Base-by-base conservation (phyloP, 495 filamentous ascomycete species). In the Wilcoxina mikolae region DNA sequence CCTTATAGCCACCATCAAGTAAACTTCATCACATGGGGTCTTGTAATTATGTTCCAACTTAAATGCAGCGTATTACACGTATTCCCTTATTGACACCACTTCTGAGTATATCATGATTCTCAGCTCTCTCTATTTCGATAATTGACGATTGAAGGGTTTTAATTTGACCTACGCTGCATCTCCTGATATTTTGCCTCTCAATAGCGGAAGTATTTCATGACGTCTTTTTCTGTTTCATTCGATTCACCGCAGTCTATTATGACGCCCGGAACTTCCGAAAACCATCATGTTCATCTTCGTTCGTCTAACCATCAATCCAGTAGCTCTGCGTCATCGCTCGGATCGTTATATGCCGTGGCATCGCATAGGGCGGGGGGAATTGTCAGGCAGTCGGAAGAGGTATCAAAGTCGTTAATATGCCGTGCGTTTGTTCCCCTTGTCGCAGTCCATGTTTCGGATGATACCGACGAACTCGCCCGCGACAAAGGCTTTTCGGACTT, bases 401-500 rank as follows among this genome's bases (percentile, higher is more conserved):
- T 38, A 12, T 28, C 49, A 2, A 38, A 41, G 22, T 49, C 59
- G 17, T 71, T 91, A 1, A 83, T 98, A 27, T 74, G 85, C 18
- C 80, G 81, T 28, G 81, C 87, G 4, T 95, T 94, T 60, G 85
- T 87, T 1, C 93, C 91, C 2, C 82, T 89, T 42, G 77, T 98
- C 23, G 84, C 83, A 0, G 76, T 96, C 2, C 82, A 87, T 61
- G 79, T 85, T 15, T 94, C 87, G 1, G 67, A 74, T 17, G 93
- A 95, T 60, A 88, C 85, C 9, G 82, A 96, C 61, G 75, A 83
- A 35, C 66, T 98, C 49, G 76, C 86, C 29, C 74, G 72, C 51
- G 81, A 85, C 55, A 98, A 98, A 71, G 91, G 91, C 17, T 89
- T 96, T 58, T 66, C 73, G 20, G 89, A 89, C 0, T 75, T 98